Evolutionary conservation across 192 early-diverging fungal species (phyloP), one percentile per base, ranked within the genome.

Genomic region (Coemansia sp.): DNA sequence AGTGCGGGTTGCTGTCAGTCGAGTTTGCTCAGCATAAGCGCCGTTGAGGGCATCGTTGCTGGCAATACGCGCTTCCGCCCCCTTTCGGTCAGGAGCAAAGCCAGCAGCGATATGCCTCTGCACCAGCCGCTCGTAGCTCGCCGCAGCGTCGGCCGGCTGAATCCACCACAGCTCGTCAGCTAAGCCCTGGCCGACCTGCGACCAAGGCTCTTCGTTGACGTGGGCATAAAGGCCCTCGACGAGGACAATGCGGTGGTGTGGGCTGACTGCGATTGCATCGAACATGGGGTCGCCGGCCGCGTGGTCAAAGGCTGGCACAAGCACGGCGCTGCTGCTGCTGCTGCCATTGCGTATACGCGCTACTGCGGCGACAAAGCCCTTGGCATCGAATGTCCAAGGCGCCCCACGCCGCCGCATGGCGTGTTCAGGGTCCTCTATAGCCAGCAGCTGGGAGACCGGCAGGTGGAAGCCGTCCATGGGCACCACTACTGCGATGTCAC

Each of bases 391-490:
- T 2, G 89, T 87, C 80, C 85, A 87, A 1, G 85, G 85, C 11
- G 87, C 86, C 9, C 89, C 89, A 2, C 89, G 75, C 0, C 83
- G 73, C 3, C 44, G 57, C 55, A 87, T 75, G 22, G 82, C 85
- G 10, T 20, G 33, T 0, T 57, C 73, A 3, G 87, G 85, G 53
- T 87, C 76, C 60, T 72, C 46, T 31, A 69, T 63, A 0, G 62
- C 52, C 4, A 16, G n/a, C 24, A 72, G 63, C 44, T 69, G 74
- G 20, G 69, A 69, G 33, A 71, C 72, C 47, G 77, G 68, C 47
- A 81, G 63, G 66, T 90, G 89, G 74, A 86, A 90, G 0, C 89
- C 89, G 66, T 90, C 89, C 86, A 90, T 87, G 4, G 84, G 78
- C n/a, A 87, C 55, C 13, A 86, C 78, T 10, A 75, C 62, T 22